Base-by-base conservation (phyloP, 2,329 filamentous ascomycete genomes). In the Penicillium sp. region DNA sequence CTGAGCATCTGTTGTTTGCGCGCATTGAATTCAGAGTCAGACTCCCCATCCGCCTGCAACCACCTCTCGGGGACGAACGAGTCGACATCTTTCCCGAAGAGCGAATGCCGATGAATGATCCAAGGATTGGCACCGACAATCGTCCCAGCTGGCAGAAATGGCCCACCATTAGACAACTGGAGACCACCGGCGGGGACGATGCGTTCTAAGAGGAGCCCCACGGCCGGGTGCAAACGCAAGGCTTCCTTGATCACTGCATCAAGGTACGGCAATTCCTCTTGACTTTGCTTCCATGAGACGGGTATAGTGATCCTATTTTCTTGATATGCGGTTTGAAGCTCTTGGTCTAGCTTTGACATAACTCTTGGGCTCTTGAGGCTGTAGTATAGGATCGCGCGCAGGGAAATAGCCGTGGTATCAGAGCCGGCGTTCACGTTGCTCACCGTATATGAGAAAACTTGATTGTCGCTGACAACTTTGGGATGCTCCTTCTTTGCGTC, bases 311-410 rank as follows among this genome's bases (percentile, higher is more conserved):
- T 50, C 7, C 39, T 50, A 5, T 48, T 42, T 46, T 48, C 53
- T 20, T 48, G 14, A 4, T 55, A 51, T 6, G 74, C 56, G 79
- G 81, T 56, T 67, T 76, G 33, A 48, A 71, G 16, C 57, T 81
- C 33, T 70, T 84, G 7, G 56, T 65, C 7, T n/a, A 69, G 8
- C 64, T 80, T 50, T 79, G 82, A 59, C 18, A 51, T 46, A 5
- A 58, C 60, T 2, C 39, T 24, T 0, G 62, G 59, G 42, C 55
- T 53, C 46, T 66, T 69, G 11, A 67, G 61, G 4, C 63, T 55
- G 50, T 65, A 62, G 52, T 72, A 72, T 16, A 72, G 53, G n/a
- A 65, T 61, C 1, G 66, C 59, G 10, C 61, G 58, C n/a, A 72
- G 54, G 0, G 63, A 60, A 14, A 69, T 69, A 7, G 67, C 68